phyloP scores from a whole-genome alignment of 1,284 basidiomycete species.

The Ganoderma boninense region DNA sequence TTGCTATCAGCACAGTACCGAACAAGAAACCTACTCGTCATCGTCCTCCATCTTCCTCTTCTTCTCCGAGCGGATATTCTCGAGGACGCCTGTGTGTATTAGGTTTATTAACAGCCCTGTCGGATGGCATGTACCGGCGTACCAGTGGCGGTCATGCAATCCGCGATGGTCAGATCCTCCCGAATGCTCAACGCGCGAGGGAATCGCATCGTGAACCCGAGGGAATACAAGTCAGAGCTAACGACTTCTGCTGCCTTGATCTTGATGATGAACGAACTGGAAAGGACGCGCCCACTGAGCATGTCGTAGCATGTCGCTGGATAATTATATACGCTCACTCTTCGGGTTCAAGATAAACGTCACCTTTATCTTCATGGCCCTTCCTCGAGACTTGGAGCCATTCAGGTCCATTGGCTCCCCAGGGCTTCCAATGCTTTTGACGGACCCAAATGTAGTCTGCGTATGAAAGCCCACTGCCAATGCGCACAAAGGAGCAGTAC shows the following conservation, averaged over 20 bases:
- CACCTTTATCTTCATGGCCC: constrained; percentile 78
- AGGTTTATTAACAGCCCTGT: not conserved
- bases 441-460: constrained; percentile 87
- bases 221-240: constrained; percentile 75
- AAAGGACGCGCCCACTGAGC: constrained; percentile 1
- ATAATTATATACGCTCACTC: constrained; percentile 58
- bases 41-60: constrained; percentile 78
- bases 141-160: constrained; percentile 78
- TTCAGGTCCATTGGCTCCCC: constrained; percentile 70
- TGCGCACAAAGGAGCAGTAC: constrained; percentile 83
- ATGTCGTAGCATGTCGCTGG: not conserved
- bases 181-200: constrained; percentile 86
- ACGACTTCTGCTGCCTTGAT: constrained; percentile 93
- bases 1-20: not conserved
- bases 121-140: constrained; percentile 19
- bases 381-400: constrained; percentile 69
- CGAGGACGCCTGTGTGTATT: constrained; percentile 54
- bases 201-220: constrained; percentile 86
- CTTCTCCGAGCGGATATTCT: constrained; percentile 64
- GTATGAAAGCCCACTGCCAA: constrained; percentile 87
- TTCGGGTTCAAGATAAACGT: constrained; percentile 81
- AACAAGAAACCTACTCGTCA: constrained; percentile 49
- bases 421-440: constrained; percentile 76
- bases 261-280: constrained; percentile 86
- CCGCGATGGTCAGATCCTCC: constrained; percentile 71